These are phyloP conservation scores for Xylaria sp. DNA, from an alignment of 2,329 filamentous ascomycete species.

Conservation along the genomic window DNA sequence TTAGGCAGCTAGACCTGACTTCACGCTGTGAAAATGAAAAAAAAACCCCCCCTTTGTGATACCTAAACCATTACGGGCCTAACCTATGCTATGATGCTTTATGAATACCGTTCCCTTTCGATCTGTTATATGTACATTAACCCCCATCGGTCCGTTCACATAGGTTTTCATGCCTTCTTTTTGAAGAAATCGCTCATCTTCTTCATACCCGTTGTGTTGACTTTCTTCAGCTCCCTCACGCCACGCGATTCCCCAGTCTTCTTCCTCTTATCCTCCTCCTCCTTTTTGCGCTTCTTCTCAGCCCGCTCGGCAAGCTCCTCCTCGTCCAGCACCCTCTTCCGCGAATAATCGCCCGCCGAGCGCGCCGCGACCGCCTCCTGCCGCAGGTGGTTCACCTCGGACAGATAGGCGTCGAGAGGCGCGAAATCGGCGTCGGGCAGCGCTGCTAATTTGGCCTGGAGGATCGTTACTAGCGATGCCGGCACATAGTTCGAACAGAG, in stretches of 20 bases:
- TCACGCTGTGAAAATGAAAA: neutral
- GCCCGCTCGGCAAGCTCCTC: conserved; percentile 68
- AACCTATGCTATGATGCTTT: conserved; percentile 1
- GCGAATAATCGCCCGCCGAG: conserved; percentile 71
- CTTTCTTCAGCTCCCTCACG: conserved; percentile 84
- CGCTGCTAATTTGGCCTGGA: conserved; percentile 51
- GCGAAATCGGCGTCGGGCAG: conserved; percentile 64
- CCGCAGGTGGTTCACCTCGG: conserved; percentile 68
- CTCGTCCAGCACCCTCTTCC: conserved; percentile 71
- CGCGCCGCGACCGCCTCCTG: conserved; percentile 74
- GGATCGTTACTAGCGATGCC: conserved; percentile 46
- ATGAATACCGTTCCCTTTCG: neutral
- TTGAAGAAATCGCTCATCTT: conserved; percentile 96
- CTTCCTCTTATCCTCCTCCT: conserved; percentile 87
- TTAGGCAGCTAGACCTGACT: conserved; percentile 4
- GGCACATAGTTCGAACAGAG: conserved; percentile 67
- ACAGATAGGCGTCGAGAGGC: conserved; percentile 73
- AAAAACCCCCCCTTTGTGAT: conserved; percentile 14
- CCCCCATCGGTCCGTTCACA: neutral
- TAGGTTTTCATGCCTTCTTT: conserved; percentile 57
- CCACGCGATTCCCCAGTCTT: conserved; percentile 77
- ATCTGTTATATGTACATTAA: neutral
- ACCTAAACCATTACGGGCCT: conserved; percentile 7
- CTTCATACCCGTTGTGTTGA: conserved; percentile 91
- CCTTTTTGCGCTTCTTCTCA: conserved; percentile 83